Conservation (phyloP, 2,329 filamentous ascomycete species). For the Podosphaera leucotricha region DNA sequence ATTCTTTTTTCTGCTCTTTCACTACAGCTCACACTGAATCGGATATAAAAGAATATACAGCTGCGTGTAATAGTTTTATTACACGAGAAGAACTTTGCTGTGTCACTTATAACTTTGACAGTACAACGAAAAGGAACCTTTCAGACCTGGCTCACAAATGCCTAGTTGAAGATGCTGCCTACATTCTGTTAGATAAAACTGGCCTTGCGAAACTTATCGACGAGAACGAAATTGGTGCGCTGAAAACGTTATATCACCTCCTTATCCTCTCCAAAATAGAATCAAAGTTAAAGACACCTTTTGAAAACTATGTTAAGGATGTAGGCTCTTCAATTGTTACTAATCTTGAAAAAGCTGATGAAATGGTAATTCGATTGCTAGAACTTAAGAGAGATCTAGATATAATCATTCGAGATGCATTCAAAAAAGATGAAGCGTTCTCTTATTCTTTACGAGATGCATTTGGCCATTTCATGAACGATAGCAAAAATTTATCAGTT, state of each 20-base stretch:
- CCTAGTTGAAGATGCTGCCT: constrained; percentile 44
- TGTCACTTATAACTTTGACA: constrained; percentile 60
- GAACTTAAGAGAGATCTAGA: constrained; percentile 63
- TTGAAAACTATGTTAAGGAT: constrained; percentile 54
- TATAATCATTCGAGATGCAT: constrained; percentile 50
- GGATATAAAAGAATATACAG: constrained; percentile 53
- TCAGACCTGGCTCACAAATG: constrained; percentile 49
- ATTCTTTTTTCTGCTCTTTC: constrained; percentile 44
- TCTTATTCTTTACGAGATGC: constrained; percentile 59
- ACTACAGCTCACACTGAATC: constrained; percentile 37
- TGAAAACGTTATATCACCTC: constrained; percentile 57
- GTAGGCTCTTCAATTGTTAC: constrained; percentile 59
- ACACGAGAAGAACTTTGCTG: constrained; percentile 51
- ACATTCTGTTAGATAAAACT: constrained; percentile 37
- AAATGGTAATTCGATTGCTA: constrained; percentile 70
- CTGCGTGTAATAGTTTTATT: constrained; percentile 43
- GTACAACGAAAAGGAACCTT: constrained; percentile 56
- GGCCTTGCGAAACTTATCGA: constrained; percentile 53
- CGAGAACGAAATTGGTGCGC: constrained; percentile 40
- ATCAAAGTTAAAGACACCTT: constrained; percentile 44
- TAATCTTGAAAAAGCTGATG: constrained; percentile 51
- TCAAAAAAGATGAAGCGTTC: constrained; percentile 54
- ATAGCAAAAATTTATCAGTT: constrained; percentile 44
- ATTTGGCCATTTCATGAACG: constrained; percentile 83
- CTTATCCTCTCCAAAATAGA: constrained; percentile 50